Conservation (phyloP, 441 rosid species). For the Croton laevigatus region DNA sequence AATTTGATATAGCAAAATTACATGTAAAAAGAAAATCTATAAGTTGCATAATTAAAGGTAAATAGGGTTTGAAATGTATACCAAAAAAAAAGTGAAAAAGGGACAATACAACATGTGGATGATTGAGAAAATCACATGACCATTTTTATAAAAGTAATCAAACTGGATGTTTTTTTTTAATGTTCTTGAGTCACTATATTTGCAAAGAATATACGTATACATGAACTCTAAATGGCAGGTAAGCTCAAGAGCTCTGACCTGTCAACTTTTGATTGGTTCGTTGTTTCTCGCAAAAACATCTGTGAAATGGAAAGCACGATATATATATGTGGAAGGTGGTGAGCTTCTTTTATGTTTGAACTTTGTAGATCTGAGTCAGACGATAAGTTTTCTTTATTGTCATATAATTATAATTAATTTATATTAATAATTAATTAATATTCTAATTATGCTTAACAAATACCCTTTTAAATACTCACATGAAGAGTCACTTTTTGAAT, state of each 20-base stretch:
- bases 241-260: constrained; percentile 36
- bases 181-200: constrained; percentile 24
- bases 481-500: constrained; percentile 23
- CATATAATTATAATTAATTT: constrained; percentile 20
- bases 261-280: constrained; percentile 40
- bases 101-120: constrained; percentile 28
- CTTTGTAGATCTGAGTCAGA: constrained; percentile 50
- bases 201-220: constrained; percentile 32
- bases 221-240: constrained; percentile 35
- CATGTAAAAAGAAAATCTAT: too few relatives aligned
- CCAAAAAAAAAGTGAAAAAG: constrained; percentile 20
- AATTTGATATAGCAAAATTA: too few relatives aligned
- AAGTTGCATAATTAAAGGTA: not conserved
- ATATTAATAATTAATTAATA: constrained; percentile 25
- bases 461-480: constrained; percentile 11
- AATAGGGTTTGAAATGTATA: not conserved
- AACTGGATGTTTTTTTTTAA: constrained; percentile 12
- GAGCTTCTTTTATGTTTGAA: constrained; percentile 34
- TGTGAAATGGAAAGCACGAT: constrained; percentile 33
- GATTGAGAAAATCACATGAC: constrained; percentile 40
- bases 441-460: constrained; percentile 24
- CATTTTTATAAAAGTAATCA: constrained; percentile 8
- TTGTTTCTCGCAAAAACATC: not conserved
- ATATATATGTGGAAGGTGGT: constrained; percentile 20
- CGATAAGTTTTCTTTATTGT: constrained; percentile 24